Evolutionary conservation across 2,329 filamentous ascomycete species (phyloP).

Genomic region (Diplodia scrobiculata): DNA sequence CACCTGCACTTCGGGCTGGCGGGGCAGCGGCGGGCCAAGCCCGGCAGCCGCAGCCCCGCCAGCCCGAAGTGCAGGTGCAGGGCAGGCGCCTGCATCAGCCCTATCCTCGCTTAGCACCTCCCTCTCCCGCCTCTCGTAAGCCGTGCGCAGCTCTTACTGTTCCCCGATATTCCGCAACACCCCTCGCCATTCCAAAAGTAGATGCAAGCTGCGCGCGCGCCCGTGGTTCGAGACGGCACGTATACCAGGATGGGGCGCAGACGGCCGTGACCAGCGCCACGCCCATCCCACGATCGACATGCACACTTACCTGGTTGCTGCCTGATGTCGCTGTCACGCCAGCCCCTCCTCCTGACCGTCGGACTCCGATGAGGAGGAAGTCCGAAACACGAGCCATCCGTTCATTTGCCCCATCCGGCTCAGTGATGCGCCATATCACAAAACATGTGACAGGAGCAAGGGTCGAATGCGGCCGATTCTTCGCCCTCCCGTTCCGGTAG

Average conservation of each 20-base stretch:
- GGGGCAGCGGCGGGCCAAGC: constrained; percentile 41
- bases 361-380: constrained; percentile 29
- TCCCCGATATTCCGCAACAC: background rate
- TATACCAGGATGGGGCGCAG: background rate
- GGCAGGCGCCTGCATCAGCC: background rate
- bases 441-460: background rate
- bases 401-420: constrained; percentile 7
- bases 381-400: constrained; percentile 19
- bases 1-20: too few species aligned
- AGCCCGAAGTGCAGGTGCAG: background rate
- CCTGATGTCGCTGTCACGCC: background rate
- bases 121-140: background rate
- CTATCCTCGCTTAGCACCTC: constrained; percentile 1
- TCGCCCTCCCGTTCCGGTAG: background rate
- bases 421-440: background rate
- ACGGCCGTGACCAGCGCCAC: background rate
- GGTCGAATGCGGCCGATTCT: background rate
- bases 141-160: background rate
- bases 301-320: background rate
- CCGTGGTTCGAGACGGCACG: background rate
- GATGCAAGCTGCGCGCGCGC: background rate
- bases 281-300: background rate
- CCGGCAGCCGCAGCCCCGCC: background rate
- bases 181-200: background rate
- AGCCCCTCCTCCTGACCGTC: background rate